Evolutionary conservation across 768 basidiomycete species (phyloP), one percentile per base, ranked within the genome.

Genomic region (Calocybe cyanea): DNA sequence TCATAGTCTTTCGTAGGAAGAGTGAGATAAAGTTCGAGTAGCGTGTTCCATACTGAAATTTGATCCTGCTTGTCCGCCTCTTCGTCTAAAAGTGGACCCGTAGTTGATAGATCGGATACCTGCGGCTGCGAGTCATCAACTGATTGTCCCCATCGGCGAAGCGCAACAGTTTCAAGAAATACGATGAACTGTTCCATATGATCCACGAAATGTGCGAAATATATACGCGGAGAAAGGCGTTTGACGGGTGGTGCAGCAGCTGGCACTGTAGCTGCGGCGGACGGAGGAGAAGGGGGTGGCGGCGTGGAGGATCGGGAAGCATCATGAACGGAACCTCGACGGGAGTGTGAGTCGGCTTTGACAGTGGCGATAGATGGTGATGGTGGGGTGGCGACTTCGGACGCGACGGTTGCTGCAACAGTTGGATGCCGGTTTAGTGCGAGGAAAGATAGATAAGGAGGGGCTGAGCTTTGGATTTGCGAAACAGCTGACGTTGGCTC

Each of bases 171-270:
- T 66, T 98, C 94, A 7, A 99, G 76, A 63, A 97, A 98, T 1
- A 77, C 71, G 32, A 91, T 75, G 53, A 99, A 95, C 45, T 89
- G 80, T 2, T 72, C 73, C 47, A 86, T 80, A 55, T 94, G 90
- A 57, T 95, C 90, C 30, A 96, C 84, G 52, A 96, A 98, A 61
- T 96, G 92, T 0, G 92, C 85, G 58, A 97, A 98, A 63, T 92
- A 98, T 24, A 87, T 70, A 3, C 84, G 71, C 0, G 94, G 92
- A 0, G 92, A 92, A 0, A 92, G 86, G 0, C 76, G 69, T 57
- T 80, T 79, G 7, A 71, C 59, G 0, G 67, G 61, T 32, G 44
- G 43, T 38, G 59, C 47, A 46, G 51, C 20, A 18, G 53, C 7
- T 14, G 34, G 34, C 17, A 5, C 7, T 35, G 34, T 46, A 7